Base-by-base conservation (phyloP, 768 basidiomycete species). In the Leccinum sublutescens region DNA sequence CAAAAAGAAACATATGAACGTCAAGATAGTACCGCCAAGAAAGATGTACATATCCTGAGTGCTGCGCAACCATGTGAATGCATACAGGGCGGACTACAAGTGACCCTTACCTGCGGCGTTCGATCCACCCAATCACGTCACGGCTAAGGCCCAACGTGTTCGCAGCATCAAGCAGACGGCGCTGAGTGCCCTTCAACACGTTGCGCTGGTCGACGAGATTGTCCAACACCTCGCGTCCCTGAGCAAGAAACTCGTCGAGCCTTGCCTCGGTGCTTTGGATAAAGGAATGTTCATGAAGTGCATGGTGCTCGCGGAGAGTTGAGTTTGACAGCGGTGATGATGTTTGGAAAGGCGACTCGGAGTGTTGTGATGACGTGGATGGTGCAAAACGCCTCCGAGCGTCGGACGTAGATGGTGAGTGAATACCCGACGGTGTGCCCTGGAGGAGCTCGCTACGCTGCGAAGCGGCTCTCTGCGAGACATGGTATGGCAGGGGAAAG, bases 1-100 rank as follows among this genome's bases (percentile, higher is more conserved):
- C 64, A 93, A 74, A 76, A 85, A 95, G 78, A 98, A 98, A 75
- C 89, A 93, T 75, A 97, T 80, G 71, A 98, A 89, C 10, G 96
- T 98, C 72, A 93, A 83, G 23, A 89, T 74, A 1, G 89, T 89
- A 2, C 96, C 96, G 3, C 77, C 88, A 50, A 91, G 72, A 75
- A 99, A 95, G 62, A 99, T 95, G 64, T 93, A 95, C 80, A 89
- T 93, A 70, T 99, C 96, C 71, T 96, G 95, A 47, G 89, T 94
- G 70, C 95, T 96, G 71, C 10, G 47, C 34, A 25, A 55, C 50
- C 54, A 36, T 36, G 68, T 71, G 38, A 67, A 36, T 19, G 5
- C 9, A 15, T 23, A 48, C 59, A 54, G 48, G 50, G 23, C n/a
- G 4, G 43, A 31, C 2, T 40, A 17, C 23, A 15, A 53, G 49